Evolutionary conservation across 2,329 filamentous ascomycete genomes (phyloP).

Genomic region (Calonectria hongkongensis): DNA sequence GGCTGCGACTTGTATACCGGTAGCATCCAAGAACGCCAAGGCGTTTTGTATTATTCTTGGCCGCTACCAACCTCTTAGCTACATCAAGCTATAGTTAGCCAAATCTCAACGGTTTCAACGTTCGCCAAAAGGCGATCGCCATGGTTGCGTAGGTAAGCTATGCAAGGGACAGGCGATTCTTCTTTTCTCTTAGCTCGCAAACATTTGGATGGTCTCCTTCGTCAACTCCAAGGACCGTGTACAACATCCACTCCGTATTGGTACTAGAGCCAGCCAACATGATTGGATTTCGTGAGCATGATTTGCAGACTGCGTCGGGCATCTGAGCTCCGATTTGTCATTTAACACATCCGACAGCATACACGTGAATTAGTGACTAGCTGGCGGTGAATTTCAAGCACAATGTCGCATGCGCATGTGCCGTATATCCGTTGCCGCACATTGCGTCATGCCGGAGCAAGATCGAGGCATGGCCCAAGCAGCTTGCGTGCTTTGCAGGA

Average conservation of each 20-base stretch:
- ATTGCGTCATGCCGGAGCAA: slow-evolving; percentile 11
- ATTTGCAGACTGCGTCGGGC: not conserved
- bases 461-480: not conserved
- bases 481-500: not conserved
- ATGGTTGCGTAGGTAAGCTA: not conserved
- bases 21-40: not conserved
- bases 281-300: not conserved
- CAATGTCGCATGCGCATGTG: slow-evolving; percentile 16
- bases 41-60: not conserved
- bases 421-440: slow-evolving; percentile 19
- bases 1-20: not conserved
- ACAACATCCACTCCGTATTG: not conserved
- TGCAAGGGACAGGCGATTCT: not conserved
- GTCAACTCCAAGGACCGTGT: not conserved
- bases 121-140: not conserved
- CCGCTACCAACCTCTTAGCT: not conserved
- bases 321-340: slow-evolving; percentile 11
- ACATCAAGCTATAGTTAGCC: not conserved
- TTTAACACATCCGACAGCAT: slow-evolving; percentile 3
- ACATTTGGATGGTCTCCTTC: not conserved
- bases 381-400: slow-evolving; percentile 3
- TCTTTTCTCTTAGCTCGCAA: not conserved
- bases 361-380: not conserved
- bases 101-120: slow-evolving; percentile 7
- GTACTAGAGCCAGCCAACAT: not conserved